Conservation (phyloP, 2,329 filamentous ascomycete genomes). For the Pseudocercospora vitis region DNA sequence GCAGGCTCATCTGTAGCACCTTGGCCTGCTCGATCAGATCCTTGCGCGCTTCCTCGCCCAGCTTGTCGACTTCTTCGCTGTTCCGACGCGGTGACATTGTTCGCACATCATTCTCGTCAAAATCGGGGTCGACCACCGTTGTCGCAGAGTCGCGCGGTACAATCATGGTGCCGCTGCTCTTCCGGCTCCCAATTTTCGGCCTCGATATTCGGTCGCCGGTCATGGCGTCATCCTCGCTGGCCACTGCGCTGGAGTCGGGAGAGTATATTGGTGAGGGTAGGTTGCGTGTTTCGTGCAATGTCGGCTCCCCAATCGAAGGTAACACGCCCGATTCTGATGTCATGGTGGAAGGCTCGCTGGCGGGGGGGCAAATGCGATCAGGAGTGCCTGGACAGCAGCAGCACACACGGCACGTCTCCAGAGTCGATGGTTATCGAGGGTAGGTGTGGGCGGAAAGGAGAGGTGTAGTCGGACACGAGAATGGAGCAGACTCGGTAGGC, state of each 20-base stretch:
- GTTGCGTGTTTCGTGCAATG: conserved; percentile 15
- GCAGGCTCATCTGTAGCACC: conserved; percentile 80
- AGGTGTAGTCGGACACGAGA: not conserved
- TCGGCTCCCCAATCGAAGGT: conserved; percentile 30
- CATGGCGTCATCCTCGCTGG: conserved; percentile 36
- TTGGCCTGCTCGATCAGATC: conserved; percentile 74
- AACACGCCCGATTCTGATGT: conserved; percentile 23
- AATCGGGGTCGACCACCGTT: conserved; percentile 66
- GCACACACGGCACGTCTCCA: conserved; percentile 1
- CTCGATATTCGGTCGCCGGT: conserved; percentile 43
- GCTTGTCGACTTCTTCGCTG: conserved; percentile 83
- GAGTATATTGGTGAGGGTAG: conserved; percentile 26
- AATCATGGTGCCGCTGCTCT: conserved; percentile 77
- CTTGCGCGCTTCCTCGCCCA: conserved; percentile 76
- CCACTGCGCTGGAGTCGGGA: conserved; percentile 34
- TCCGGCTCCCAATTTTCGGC: conserved; percentile 68
- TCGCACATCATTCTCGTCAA: conserved; percentile 77
- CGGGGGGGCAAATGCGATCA: conserved; percentile 4
- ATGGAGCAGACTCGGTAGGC: conserved; percentile 5
- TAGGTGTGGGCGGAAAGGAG: not conserved
- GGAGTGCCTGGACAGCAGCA: not conserved
- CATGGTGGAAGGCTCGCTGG: conserved; percentile 17
- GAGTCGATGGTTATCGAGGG: not conserved
- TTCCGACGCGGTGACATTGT: conserved; percentile 93
- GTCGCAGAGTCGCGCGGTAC: conserved; percentile 62